A percentile compares a stretch with the other conserved stretches of the same genome.
Evolutionary conservation across 1,139 yeast species (phyloP).

Genomic region (Suhomyces terraborum): DNA sequence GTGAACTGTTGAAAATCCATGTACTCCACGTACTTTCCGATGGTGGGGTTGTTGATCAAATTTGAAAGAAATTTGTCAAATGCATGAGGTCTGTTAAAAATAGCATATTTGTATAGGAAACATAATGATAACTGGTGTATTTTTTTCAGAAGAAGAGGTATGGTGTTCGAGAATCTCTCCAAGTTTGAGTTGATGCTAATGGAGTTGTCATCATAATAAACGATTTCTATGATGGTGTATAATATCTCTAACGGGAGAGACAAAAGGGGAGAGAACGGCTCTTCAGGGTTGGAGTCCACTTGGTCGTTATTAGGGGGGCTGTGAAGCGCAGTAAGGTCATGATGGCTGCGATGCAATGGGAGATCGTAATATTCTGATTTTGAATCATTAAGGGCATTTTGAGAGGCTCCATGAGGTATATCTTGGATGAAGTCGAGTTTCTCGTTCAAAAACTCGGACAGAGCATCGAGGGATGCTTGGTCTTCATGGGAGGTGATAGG

Average conservation of each 20-base stretch:
- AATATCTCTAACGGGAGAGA: slow-evolving; percentile 47
- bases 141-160: slow-evolving; percentile 40
- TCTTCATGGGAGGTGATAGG: slow-evolving; percentile 43
- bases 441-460: neutral
- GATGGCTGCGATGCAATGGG: slow-evolving; percentile 4
- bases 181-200: slow-evolving; percentile 44
- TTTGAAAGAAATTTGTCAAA: slow-evolving; percentile 71
- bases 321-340: slow-evolving; percentile 2
- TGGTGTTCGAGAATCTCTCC: slow-evolving; percentile 44
- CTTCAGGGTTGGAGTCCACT: slow-evolving; percentile 6
- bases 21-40: slow-evolving; percentile 70
- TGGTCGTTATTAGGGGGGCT: neutral
- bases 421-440: neutral
- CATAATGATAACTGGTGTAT: slow-evolving; percentile 33
- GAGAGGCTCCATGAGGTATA: neutral
- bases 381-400: neutral
- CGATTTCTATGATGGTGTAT: slow-evolving; percentile 45
- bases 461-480: slow-evolving; percentile 5
- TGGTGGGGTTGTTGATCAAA: slow-evolving; percentile 48
- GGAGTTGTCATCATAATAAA: slow-evolving; percentile 44
- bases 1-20: slow-evolving; percentile 90
- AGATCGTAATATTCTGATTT: slow-evolving; percentile 4
- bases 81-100: slow-evolving; percentile 79
- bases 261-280: slow-evolving; percentile 29
- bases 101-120: slow-evolving; percentile 64